Base-by-base conservation (phyloP, 2,329 filamentous ascomycete genomes). In the Calonectria hongkongensis region DNA sequence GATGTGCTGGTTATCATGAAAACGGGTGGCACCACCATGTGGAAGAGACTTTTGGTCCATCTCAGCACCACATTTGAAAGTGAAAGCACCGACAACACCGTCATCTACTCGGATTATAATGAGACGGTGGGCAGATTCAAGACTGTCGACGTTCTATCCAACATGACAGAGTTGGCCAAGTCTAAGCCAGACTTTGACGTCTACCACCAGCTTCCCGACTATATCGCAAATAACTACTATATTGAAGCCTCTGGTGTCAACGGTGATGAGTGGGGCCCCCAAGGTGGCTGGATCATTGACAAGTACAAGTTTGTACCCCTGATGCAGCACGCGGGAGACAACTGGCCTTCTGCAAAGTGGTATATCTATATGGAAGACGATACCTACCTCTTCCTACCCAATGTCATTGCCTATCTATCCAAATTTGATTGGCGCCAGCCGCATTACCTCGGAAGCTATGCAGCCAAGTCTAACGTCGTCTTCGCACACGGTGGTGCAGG, bases 361-460 rank as follows among this genome's bases (percentile, higher is more conserved):
- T 80, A 80, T 58, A 73, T 80, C 56, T 79, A 79, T 54, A 79
- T 76, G 75, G 78, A 79, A 39, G 78, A 79, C 47, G 78, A 79
- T 54, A 45, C 78, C 4, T 79, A 79, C 63, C 67, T 79, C 9
- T 79, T 79, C 64, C 58, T 79, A 16, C 76, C 77, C 18, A 75
- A 72, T 18, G 66, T 79, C 2, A 64, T 76, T 21, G 36, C 62
- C 25, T 75, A 76, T 36, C 63, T 79, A 4, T 70, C 77, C 4
- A 39, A 65, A 10, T 79, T 79, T 66, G 77, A 79, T 66, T 72
- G 54, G 68, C 67, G 45, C 7, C 33, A 75, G 48, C 72, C 70
- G 28, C 78, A 79, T 54, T 79, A 79, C 39, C 70, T 79, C 16
- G 78, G 78, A 4, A 79, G 78, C 72, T 78, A 75, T 43, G 78